Evolutionary conservation across 2,329 filamentous ascomycete species (phyloP).

Genomic region (Fusarium tuaranense): DNA sequence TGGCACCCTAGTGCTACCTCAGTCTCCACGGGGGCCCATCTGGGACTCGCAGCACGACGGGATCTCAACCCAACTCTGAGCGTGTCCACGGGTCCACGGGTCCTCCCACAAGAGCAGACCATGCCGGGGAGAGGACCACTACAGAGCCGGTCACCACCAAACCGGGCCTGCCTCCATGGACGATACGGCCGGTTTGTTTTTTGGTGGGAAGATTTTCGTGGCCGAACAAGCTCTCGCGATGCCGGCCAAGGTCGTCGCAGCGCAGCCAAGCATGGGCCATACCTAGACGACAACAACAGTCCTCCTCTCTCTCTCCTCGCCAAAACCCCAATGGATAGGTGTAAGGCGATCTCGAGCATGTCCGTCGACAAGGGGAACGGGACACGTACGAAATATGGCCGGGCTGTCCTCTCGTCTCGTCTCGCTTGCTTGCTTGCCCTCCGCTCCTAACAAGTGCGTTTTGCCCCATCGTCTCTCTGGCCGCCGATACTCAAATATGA

Average conservation of each 20-base stretch:
- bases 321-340: conserved; percentile 4
- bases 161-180: conserved; percentile 16
- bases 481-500: conserved; percentile 7
- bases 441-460: conserved; percentile 6
- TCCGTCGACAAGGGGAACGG: background rate
- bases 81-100: conserved; percentile 46
- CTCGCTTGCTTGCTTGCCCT: conserved; percentile 17
- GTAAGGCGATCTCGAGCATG: conserved; percentile 13
- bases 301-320: background rate
- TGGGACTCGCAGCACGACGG: conserved; percentile 54
- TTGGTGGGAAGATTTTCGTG: conserved; percentile 19
- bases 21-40: conserved; percentile 53
- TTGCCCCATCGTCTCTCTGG: conserved; percentile 14
- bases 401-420: background rate
- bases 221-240: background rate
- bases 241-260: conserved; percentile 1
- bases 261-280: conserved; percentile 1
- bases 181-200: conserved; percentile 16
- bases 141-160: conserved; percentile 30
- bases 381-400: conserved; percentile 5
- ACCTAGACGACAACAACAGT: background rate
- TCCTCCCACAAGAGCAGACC: conserved; percentile 44
- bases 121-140: conserved; percentile 31
- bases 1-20: conserved; percentile 49
- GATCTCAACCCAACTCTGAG: conserved; percentile 53